Percentiles rank a stretch among this genome's conserved stretches.
Evolutionary conservation across 345 rosid genomes (phyloP).

Genomic region (Corchorus capsularis): DNA sequence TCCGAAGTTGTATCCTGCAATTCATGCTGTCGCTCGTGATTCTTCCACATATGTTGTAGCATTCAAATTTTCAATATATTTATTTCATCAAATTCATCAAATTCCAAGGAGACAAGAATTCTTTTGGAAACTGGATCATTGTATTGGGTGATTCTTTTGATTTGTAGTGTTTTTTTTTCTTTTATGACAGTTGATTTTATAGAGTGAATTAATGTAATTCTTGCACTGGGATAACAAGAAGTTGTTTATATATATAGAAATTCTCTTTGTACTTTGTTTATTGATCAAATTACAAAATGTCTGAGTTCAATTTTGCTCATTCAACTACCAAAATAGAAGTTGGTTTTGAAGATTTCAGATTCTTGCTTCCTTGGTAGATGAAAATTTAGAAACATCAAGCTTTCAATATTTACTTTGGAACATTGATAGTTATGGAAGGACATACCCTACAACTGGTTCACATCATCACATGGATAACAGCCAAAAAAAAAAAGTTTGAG

Average conservation of each 20-base stretch:
- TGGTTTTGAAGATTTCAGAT: too few relatives aligned
- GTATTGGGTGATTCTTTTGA: slow-evolving; percentile 40
- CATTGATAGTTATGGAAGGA: not conserved
- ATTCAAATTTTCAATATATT: slow-evolving; percentile 28
- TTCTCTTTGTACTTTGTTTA: too few relatives aligned
- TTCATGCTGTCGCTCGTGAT: slow-evolving; percentile 13
- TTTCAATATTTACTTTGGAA: slow-evolving; percentile 30
- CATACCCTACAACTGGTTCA: not conserved
- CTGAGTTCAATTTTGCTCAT: too few relatives aligned
- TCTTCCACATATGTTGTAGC: slow-evolving; percentile 33
- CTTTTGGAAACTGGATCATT: slow-evolving; percentile 35
- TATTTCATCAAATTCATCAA: slow-evolving; percentile 28
- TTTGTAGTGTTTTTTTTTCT: slow-evolving; percentile 26
- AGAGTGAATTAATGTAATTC: slow-evolving; percentile 23
- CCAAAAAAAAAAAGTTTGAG: slow-evolving; percentile 4
- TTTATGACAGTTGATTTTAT: slow-evolving; percentile 27
- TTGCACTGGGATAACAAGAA: slow-evolving; percentile 27
- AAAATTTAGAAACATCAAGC: too few relatives aligned
- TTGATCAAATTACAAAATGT: too few relatives aligned
- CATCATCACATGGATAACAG: slow-evolving; percentile 21
- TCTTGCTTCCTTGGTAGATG: too few relatives aligned
- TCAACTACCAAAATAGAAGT: too few relatives aligned
- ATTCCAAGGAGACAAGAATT: slow-evolving; percentile 26
- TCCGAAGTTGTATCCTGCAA: slow-evolving; percentile 22
- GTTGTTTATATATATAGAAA: slow-evolving; percentile 11